These are phyloP conservation scores for Calonectria honghensis DNA, from an alignment of 2,329 filamentous ascomycete genomes.

Conservation along the genomic window DNA sequence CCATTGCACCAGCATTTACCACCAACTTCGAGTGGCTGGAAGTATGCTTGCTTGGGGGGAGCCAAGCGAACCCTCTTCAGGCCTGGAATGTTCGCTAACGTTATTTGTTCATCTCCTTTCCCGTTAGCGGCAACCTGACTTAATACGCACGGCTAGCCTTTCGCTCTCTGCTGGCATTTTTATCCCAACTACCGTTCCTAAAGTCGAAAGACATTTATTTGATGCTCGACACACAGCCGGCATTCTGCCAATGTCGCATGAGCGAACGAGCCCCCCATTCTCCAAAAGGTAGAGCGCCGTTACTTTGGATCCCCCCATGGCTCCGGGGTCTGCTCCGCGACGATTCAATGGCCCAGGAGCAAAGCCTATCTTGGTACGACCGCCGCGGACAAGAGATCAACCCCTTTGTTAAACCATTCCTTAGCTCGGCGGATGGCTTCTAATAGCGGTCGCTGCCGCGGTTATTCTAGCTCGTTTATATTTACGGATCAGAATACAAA, in stretches of 20 bases:
- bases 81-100: background rate
- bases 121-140: background rate
- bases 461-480: background rate
- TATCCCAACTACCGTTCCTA: too few relatives aligned
- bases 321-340: too few relatives aligned
- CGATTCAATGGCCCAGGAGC: background rate
- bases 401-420: background rate
- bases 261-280: background rate
- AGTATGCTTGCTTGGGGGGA: background rate
- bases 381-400: background rate
- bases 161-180: background rate
- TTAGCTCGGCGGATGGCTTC: background rate
- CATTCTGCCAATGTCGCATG: too few relatives aligned
- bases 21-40: background rate
- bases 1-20: background rate
- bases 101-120: background rate
- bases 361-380: background rate
- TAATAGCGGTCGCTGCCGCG: background rate
- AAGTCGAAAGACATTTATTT: too few relatives aligned
- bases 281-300: too few relatives aligned
- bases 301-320: background rate
- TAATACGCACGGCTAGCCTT: background rate
- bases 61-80: background rate
- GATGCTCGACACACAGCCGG: background rate
- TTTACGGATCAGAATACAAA: background rate